Percentiles rank a stretch among this genome's conserved stretches.
phyloP scores from a whole-genome alignment of 352 stramenopile genomes.

The Phytophthora fragariaefolia region DNA sequence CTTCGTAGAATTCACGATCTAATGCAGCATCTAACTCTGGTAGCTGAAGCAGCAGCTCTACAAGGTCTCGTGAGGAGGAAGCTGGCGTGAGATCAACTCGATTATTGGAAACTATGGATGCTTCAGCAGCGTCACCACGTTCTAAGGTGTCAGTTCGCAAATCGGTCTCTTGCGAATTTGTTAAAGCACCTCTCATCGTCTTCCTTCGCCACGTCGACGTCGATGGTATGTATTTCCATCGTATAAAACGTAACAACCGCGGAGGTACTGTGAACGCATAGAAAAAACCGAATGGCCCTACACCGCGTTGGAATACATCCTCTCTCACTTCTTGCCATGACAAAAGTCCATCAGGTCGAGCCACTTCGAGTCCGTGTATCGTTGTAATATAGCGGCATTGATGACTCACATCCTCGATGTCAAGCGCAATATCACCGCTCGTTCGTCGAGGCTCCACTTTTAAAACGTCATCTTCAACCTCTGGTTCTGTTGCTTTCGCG shows the following conservation, averaged over 20 bases:
- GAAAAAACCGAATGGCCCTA: constrained; percentile 75
- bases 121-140: constrained; percentile 16
- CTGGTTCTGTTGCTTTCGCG: constrained; percentile 25
- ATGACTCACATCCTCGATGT: constrained; percentile 70
- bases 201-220: constrained; percentile 25
- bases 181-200: constrained; percentile 4
- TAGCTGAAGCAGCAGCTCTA: constrained; percentile 67
- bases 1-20: constrained; percentile 84
- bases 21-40: constrained; percentile 78
- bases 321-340: constrained; percentile 39
- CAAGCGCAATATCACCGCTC: constrained; percentile 64
- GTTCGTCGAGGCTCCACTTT: constrained; percentile 34
- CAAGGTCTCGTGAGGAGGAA: constrained; percentile 51
- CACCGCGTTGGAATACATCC: constrained; percentile 57
- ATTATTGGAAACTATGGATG: neutral
- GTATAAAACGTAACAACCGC: constrained; percentile 50
- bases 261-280: constrained; percentile 62
- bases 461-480: constrained; percentile 21
- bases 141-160: constrained; percentile 28
- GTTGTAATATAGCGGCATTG: constrained; percentile 50
- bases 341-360: constrained; percentile 53
- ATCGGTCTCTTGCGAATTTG: constrained; percentile 5
- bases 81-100: constrained; percentile 16
- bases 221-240: constrained; percentile 58
- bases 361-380: constrained; percentile 46